Percentiles rank a stretch among this genome's conserved stretches.
phyloP scores from a whole-genome alignment of 805 yeast genomes.

The Nakazawaea wyomingensis region DNA sequence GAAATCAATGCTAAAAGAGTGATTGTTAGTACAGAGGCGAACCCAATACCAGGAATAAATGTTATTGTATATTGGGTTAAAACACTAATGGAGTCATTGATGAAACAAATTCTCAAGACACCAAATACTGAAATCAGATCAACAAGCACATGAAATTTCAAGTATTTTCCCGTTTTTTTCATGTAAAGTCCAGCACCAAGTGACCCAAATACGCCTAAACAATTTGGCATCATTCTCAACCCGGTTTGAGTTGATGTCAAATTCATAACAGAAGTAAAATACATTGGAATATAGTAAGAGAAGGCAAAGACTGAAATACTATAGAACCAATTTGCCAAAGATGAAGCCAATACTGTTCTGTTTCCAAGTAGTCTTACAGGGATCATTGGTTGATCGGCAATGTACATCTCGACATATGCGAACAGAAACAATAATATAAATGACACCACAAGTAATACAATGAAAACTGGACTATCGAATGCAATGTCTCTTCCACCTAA shows the following conservation, averaged over 20 bases:
- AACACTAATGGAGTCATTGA: slow-evolving; percentile 28
- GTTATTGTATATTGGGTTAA: slow-evolving; percentile 38
- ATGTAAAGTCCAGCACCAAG: slow-evolving; percentile 60
- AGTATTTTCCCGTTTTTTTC: slow-evolving; percentile 59
- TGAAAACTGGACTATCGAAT: slow-evolving; percentile 32
- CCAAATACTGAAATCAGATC: slow-evolving; percentile 44
- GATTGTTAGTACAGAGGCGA: slow-evolving; percentile 56
- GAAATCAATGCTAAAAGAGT: slow-evolving; percentile 66
- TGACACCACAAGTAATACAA: slow-evolving; percentile 26
- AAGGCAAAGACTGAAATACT: slow-evolving; percentile 43
- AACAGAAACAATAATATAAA: slow-evolving; percentile 35
- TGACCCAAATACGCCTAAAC: slow-evolving; percentile 55
- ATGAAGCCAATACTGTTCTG: slow-evolving; percentile 58
- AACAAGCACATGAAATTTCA: slow-evolving; percentile 36
- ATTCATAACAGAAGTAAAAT: slow-evolving; percentile 48
- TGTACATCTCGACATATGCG: slow-evolving; percentile 35
- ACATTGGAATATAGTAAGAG: slow-evolving; percentile 59
- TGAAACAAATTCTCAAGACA: slow-evolving; percentile 27
- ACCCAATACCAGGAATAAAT: slow-evolving; percentile 50
- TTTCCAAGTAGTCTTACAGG: slow-evolving; percentile 47
- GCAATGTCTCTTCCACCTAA: slow-evolving; percentile 46
- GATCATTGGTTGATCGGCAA: slow-evolving; percentile 53
- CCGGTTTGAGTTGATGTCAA: slow-evolving; percentile 56
- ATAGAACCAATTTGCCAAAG: slow-evolving; percentile 58
- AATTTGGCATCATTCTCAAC: slow-evolving; percentile 52